Evolutionary conservation across 2,329 filamentous ascomycete species (phyloP).

Genomic region (Cordyceps militaris): DNA sequence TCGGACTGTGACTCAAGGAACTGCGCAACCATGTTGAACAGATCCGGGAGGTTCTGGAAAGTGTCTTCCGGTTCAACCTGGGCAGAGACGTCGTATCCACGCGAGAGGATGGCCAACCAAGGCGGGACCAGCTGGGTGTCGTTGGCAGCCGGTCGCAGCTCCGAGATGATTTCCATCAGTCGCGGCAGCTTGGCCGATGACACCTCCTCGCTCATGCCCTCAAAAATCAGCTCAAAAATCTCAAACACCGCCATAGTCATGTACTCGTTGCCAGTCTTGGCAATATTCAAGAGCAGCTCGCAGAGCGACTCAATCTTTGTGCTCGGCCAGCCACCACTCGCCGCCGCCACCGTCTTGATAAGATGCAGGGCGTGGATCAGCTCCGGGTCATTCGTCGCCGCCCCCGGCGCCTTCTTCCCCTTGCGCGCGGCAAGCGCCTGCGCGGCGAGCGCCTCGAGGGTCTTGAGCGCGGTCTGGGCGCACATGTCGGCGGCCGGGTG

Average conservation of each 20-base stretch:
- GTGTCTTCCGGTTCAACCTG: conserved; percentile 86
- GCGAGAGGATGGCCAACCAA: conserved; percentile 91
- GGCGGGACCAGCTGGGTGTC: conserved; percentile 91
- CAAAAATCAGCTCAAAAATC: conserved; percentile 95
- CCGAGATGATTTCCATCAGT: conserved; percentile 83
- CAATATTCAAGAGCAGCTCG: conserved; percentile 81
- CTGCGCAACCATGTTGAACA: conserved; percentile 71
- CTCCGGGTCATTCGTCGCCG: conserved; percentile 62
- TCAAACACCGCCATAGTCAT: conserved; percentile 95
- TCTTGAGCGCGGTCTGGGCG: conserved; percentile 80
- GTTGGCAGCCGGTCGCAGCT: conserved; percentile 83
- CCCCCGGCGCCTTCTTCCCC: conserved; percentile 50
- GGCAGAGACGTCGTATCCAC: conserved; percentile 89
- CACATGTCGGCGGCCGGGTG: conserved; percentile 96
- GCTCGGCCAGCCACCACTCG: conserved; percentile 91
- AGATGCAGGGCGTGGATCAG: conserved; percentile 89
- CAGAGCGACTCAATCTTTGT: conserved; percentile 91
- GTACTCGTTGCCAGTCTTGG: conserved; percentile 85
- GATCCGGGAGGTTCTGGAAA: conserved; percentile 78
- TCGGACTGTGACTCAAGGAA: conserved; percentile 84
- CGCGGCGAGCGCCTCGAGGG: conserved; percentile 64
- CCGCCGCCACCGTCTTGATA: conserved; percentile 79
- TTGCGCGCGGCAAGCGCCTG: conserved; percentile 58
- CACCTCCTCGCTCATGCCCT: conserved; percentile 79
- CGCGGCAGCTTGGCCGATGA: conserved; percentile 84